Base-by-base conservation (phyloP, 1,284 basidiomycete genomes). In the Microbotryum saponariae region DNA sequence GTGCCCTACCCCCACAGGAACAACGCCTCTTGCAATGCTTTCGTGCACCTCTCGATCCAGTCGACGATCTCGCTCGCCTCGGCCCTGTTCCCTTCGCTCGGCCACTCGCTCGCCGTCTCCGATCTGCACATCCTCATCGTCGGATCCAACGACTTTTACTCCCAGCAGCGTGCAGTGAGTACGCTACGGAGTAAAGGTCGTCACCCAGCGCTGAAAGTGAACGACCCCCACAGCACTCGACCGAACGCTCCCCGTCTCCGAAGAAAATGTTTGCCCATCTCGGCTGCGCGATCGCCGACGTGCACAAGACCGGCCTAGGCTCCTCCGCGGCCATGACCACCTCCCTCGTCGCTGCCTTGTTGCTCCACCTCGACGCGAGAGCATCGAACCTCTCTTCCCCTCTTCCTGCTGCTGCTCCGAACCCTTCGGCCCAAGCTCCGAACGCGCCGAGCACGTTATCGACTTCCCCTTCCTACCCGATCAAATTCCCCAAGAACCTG, bases 111-210 rank as follows among this genome's bases (percentile, higher is more conserved):
- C 58, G 16, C 64, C 64, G 18, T 58, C 54, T 5, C 60, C 6
- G 82, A 85, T 56, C 78, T 91, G 66, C 82, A 88, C 71, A 83
- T 97, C 64, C 82, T 82, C 37, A 89, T 97, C 60, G 83, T 87
- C 23, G 96, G 90, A 6, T 91, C 92, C 76, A 98, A 98, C 73
- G 96, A 97, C 76, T 98, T 97, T 72, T 98, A 98, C 78, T 96
- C 92, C 3, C 94, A 98, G 73, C 81, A 87, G 61, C 83, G 80
- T 76, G 49, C 46, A 52, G 33, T 50, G 50, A 12, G 27, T 25
- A 3, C 25, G 25, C 25, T 25, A 25, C 25, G 25, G 25, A 2
- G 2, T 25, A 25, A 25, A 25, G 4, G 25, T 2, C 3, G 25
- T 25, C 3, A 25, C 0, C 25, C 14, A 10, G 12, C 16, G 12